phyloP scores from a whole-genome alignment of 768 basidiomycete species.

The Boletus rubroflammeus region DNA sequence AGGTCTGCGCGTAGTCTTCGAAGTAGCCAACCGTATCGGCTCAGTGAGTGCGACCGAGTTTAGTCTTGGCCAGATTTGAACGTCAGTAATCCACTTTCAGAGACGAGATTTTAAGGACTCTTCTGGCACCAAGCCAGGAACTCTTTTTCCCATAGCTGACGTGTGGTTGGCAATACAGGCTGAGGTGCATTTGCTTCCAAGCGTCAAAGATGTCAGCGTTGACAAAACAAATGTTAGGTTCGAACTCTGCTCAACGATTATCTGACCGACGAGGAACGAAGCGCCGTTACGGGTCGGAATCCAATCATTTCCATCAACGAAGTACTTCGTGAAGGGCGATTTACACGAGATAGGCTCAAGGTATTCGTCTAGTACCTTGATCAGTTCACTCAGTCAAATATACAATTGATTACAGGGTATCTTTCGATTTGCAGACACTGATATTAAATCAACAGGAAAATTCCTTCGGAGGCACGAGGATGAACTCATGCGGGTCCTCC shows the following conservation, averaged over 20 bases:
- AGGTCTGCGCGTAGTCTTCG: slow-evolving; percentile 83
- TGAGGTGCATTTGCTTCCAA: slow-evolving; percentile 52
- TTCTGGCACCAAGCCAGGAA: slow-evolving; percentile 69
- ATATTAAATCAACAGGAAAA: slow-evolving; percentile 66
- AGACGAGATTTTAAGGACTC: slow-evolving; percentile 89
- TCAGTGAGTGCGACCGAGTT: slow-evolving; percentile 54
- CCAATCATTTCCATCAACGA: slow-evolving; percentile 94
- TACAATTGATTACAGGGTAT: slow-evolving; percentile 51
- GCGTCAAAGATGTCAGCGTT: background rate
- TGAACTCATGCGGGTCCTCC: slow-evolving; percentile 74
- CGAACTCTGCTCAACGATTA: slow-evolving; percentile 83
- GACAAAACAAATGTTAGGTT: slow-evolving; percentile 48
- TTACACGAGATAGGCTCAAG: slow-evolving; percentile 75
- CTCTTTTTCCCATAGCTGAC: slow-evolving; percentile 80
- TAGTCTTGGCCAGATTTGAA: background rate
- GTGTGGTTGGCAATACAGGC: slow-evolving; percentile 85
- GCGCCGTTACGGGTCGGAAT: slow-evolving; percentile 73
- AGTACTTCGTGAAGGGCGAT: slow-evolving; percentile 79
- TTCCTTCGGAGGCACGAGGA: slow-evolving; percentile 77
- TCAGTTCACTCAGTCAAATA: background rate
- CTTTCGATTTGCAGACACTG: slow-evolving; percentile 91
- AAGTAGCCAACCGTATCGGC: slow-evolving; percentile 87
- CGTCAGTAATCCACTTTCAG: slow-evolving; percentile 36
- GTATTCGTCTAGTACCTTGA: slow-evolving; percentile 35
- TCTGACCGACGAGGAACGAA: slow-evolving; percentile 87